Base-by-base conservation (phyloP, 2,329 filamentous ascomycete species). In the Verticillium isaacii region DNA sequence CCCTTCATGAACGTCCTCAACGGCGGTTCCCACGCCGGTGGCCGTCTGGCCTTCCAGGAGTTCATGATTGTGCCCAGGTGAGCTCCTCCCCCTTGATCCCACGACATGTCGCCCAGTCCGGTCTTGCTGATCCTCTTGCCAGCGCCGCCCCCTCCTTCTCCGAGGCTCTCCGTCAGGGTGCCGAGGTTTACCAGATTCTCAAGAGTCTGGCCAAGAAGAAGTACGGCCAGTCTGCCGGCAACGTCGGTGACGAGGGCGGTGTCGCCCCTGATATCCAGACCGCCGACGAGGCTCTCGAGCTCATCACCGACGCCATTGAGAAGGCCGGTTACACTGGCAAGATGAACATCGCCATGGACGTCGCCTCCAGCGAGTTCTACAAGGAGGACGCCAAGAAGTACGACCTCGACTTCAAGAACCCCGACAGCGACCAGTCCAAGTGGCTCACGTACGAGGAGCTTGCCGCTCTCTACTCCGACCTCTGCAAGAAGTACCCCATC, bases 351-450 rank as follows among this genome's bases (percentile, higher is more conserved):
- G 95, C 95, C 77, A 96, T 99, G 93, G 95, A 99, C 75, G 94
- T 98, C 76, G 95, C 95, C 68, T 97, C 95, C 68, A 96, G 91
- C 85, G 95, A 99, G 81, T 99, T 99, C 87, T 99, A 99, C 90
- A 98, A 98, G 85, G 80, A 84, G 73, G 92, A 95, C 59, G 94
- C 83, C 77, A 97, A 98, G 91, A 98, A 98, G 87, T 99, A 99
- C 87, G 95, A 99, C 77, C 87, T 99, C 68, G 95, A 98, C 89
- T 99, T 98, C 92, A 98, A 99, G 92, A 99, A 99, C 89, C 94
- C 95, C 74, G 90, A 98, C 67, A 95, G 90, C 78, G 95, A 99
- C 84, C 86, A 89, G 75, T 86, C 81, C 85, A 98, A 99, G 88
- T 98, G 95, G 95, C 85, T 99, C 85, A 97, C 92, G 71, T 98